phyloP scores from a whole-genome alignment of 352 stramenopile genomes.

The Halophytophthora batemanensis region DNA sequence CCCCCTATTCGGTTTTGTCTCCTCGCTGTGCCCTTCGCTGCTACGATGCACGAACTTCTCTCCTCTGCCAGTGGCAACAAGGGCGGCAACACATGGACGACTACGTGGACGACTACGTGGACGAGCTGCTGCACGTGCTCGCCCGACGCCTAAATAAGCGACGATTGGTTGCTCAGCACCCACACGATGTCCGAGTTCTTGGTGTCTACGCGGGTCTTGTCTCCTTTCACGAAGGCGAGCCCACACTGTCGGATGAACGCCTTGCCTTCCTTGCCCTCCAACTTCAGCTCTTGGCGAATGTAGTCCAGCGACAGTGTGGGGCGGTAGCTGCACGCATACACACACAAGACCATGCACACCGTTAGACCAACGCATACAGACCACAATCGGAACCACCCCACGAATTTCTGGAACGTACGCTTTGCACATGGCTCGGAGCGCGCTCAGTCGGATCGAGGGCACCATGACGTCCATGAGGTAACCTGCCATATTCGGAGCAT shows the following conservation, averaged over 20 bases:
- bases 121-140: background rate
- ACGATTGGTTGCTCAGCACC: conserved; percentile 75
- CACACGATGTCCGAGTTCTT: conserved; percentile 85
- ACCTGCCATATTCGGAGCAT: conserved; percentile 87
- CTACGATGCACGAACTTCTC: too few relatives aligned
- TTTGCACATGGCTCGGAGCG: conserved; percentile 87
- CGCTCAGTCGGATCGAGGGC: conserved; percentile 70
- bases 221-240: conserved; percentile 60
- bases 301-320: conserved; percentile 72
- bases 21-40: too few relatives aligned
- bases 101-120: too few relatives aligned
- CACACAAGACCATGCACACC: conserved; percentile 7
- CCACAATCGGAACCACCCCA: too few relatives aligned
- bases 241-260: conserved; percentile 75
- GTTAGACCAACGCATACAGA: background rate
- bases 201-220: conserved; percentile 66
- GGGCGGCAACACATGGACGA: too few relatives aligned
- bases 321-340: conserved; percentile 47
- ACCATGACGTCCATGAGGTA: conserved; percentile 90
- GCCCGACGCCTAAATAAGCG: conserved; percentile 64
- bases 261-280: conserved; percentile 67
- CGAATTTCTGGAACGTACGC: conserved; percentile 61
- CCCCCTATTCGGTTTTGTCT: too few relatives aligned
- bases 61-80: too few relatives aligned
- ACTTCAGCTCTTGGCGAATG: conserved; percentile 69